Percentiles rank a stretch among this genome's conserved stretches.
Evolutionary conservation across 495 filamentous ascomycete genomes (phyloP).

Genomic region (Astrothelium macrocarpum): DNA sequence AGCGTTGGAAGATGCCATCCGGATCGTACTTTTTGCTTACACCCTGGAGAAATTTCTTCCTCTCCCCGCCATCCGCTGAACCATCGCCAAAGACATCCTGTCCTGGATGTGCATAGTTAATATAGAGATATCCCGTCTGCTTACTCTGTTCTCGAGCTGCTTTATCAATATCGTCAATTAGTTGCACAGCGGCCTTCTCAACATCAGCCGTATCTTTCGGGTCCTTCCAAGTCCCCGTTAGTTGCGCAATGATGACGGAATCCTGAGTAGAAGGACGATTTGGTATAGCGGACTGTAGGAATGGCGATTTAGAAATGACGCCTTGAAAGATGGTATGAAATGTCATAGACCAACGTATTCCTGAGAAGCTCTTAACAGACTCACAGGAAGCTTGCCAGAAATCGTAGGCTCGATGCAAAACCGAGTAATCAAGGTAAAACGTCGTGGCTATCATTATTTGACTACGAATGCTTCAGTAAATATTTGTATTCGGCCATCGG

Average conservation of each 20-base stretch:
- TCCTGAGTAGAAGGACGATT: neutral
- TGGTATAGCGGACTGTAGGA: neutral
- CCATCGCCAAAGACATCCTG: neutral
- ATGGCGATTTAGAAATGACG: neutral
- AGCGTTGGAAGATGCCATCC: neutral
- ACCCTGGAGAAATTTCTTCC: neutral
- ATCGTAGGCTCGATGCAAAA: neutral
- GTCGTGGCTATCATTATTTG: neutral
- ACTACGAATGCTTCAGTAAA: too few species aligned
- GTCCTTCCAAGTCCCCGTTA: neutral
- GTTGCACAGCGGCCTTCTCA: neutral
- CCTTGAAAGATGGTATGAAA: neutral
- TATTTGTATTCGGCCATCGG: too few species aligned
- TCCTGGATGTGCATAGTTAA: neutral
- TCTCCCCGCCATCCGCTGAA: neutral
- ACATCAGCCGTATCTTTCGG: neutral
- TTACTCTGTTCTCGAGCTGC: neutral
- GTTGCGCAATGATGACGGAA: neutral
- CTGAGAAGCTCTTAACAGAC: neutral
- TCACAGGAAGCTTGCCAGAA: neutral
- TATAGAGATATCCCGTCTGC: neutral
- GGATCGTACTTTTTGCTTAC: neutral
- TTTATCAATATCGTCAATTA: neutral
- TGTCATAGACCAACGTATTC: neutral
- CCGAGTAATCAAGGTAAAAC: neutral